phyloP scores from a whole-genome alignment of 345 rosid genomes.

The Populus pruinosa region DNA sequence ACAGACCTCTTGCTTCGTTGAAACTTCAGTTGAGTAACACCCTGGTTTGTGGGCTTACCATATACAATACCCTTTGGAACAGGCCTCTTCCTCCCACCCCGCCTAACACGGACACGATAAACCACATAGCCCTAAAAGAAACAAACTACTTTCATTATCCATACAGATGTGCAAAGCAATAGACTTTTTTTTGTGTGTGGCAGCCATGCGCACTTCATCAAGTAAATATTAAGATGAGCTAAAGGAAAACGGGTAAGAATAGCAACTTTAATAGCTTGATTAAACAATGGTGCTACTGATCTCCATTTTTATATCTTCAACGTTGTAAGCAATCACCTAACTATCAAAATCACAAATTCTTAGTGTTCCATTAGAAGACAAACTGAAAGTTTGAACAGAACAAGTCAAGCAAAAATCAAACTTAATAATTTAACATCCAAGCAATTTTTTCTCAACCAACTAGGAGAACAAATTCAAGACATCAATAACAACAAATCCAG shows the following conservation, averaged over 20 bases:
- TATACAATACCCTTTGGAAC: slow-evolving; percentile 93
- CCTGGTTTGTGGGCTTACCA: slow-evolving; percentile 87
- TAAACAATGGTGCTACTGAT: not conserved
- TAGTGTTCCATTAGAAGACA: not conserved
- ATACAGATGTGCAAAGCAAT: not conserved
- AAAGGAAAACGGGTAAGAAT: not conserved
- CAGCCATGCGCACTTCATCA: not conserved
- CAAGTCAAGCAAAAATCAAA: not conserved
- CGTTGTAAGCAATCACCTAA: not conserved
- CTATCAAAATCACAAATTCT: not conserved
- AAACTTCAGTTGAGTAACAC: slow-evolving; percentile 94
- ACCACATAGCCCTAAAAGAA: slow-evolving; percentile 68
- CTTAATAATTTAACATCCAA: not conserved
- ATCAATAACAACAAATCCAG: not conserved
- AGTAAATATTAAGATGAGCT: not conserved
- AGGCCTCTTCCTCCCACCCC: slow-evolving; percentile 99
- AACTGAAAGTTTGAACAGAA: not conserved
- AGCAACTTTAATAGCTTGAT: not conserved
- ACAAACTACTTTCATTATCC: not conserved
- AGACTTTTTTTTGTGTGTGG: no score
- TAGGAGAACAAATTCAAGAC: not conserved
- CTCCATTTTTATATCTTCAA: not conserved
- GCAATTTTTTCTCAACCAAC: not conserved
- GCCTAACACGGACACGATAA: slow-evolving; percentile 80
- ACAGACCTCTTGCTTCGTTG: slow-evolving; percentile 97